A percentile compares a stretch with the other conserved stretches of the same genome.
These are phyloP conservation scores for Oryza australiensis DNA, from an alignment of 176 grass and related monocot genomes.

Conservation along the genomic window DNA sequence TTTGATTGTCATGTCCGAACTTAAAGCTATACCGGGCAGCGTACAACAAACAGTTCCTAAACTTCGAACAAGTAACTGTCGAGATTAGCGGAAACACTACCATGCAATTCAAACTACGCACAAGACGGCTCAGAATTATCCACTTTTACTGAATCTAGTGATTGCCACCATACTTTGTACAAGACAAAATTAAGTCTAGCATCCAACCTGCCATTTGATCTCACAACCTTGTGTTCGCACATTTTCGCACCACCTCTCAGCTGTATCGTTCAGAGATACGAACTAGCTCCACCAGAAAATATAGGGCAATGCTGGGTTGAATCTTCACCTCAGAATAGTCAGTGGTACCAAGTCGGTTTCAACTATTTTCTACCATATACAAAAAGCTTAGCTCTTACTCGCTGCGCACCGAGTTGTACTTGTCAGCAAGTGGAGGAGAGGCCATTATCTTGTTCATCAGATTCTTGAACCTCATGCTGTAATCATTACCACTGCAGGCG, in stretches of 20 bases:
- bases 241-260: background rate
- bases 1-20: too few species aligned
- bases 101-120: background rate
- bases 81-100: too few species aligned
- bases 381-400: conserved; percentile 49
- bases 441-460: conserved; percentile 81
- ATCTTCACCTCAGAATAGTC: background rate
- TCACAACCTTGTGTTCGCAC: background rate
- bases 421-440: conserved; percentile 62
- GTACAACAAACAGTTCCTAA: too few species aligned
- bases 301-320: background rate
- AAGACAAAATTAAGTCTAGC: conserved; percentile 3
- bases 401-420: conserved; percentile 87
- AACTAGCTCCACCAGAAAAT: background rate
- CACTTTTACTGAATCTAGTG: background rate
- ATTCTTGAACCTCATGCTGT: conserved; percentile 88
- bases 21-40: too few species aligned
- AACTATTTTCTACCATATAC: conserved; percentile 46
- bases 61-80: too few species aligned
- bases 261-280: background rate
- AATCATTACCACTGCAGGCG: conserved; percentile 75
- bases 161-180: conserved; percentile 34
- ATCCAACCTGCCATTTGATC: background rate
- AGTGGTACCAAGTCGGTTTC: conserved; percentile 7
- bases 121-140: background rate